These are phyloP conservation scores for Pachyrhizus erosus DNA, from an alignment of 306 rosid genomes.

Conservation along the genomic window DNA sequence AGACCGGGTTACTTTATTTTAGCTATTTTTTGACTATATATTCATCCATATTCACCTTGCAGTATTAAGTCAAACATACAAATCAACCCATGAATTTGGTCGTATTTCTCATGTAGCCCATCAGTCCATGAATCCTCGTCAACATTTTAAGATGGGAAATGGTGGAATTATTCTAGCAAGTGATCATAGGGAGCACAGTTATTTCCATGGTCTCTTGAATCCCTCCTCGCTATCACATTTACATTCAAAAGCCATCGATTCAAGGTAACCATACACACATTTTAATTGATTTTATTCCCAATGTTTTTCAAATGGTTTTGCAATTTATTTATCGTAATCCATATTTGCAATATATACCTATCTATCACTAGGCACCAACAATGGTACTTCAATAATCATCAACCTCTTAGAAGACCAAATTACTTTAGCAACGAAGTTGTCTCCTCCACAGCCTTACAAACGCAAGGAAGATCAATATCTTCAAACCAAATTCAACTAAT, in stretches of 20 bases:
- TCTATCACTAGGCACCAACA: conserved; percentile 48
- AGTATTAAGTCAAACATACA: conserved; percentile 49
- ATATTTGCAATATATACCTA: neutral
- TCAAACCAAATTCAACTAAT: conserved; percentile 36
- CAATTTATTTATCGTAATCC: neutral
- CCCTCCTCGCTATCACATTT: conserved; percentile 42
- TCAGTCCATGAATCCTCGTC: conserved; percentile 46
- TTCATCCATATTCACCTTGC: neutral
- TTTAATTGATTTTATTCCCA: neutral
- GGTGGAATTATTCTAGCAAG: conserved; percentile 61
- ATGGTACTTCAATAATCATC: conserved; percentile 48
- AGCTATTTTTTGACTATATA: neutral
- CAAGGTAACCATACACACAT: conserved; percentile 46
- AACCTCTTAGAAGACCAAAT: conserved; percentile 44
- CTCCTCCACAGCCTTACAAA: conserved; percentile 40
- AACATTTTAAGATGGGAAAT: conserved; percentile 61
- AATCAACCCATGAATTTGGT: conserved; percentile 40
- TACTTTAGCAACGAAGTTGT: conserved; percentile 42
- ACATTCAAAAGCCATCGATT: conserved; percentile 40
- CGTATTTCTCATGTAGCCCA: conserved; percentile 31
- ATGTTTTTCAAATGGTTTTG: neutral
- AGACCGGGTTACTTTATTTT: conserved; percentile 25
- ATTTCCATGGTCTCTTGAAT: conserved; percentile 42
- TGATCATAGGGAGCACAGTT: conserved; percentile 32
- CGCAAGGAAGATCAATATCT: conserved; percentile 42